Evolutionary conservation across 2,329 filamentous ascomycete genomes (phyloP).

Genomic region (Polychaeton citri): DNA sequence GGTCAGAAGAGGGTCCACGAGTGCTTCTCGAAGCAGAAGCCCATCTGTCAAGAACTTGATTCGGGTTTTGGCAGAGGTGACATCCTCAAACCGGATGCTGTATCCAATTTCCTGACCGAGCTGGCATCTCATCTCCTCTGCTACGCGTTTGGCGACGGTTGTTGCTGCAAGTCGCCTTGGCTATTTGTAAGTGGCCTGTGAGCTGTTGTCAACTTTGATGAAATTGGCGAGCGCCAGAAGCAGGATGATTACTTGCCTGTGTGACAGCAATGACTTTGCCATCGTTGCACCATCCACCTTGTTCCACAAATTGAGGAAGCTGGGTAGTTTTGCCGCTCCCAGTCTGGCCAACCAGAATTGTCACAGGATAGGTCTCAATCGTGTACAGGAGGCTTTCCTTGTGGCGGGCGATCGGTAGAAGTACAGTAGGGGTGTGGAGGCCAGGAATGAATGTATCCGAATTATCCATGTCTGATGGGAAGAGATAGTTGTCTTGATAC

Average conservation of each 20-base stretch:
- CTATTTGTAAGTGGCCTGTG: slow-evolving; percentile 33
- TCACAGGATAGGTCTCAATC: slow-evolving; percentile 71
- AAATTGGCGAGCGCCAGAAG: not conserved
- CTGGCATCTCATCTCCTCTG: slow-evolving; percentile 75
- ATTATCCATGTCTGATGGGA: slow-evolving; percentile 15
- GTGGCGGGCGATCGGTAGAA: slow-evolving; percentile 80
- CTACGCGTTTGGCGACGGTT: slow-evolving; percentile 75
- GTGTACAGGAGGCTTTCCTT: slow-evolving; percentile 69
- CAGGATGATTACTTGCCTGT: slow-evolving; percentile 49
- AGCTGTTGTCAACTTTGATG: slow-evolving; percentile 16
- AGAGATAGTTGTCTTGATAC: not conserved
- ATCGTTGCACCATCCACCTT: slow-evolving; percentile 76
- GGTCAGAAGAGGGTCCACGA: slow-evolving; percentile 82
- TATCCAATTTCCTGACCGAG: slow-evolving; percentile 80
- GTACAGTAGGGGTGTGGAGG: slow-evolving; percentile 68
- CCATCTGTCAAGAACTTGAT: slow-evolving; percentile 97
- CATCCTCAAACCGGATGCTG: slow-evolving; percentile 83
- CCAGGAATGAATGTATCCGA: slow-evolving; percentile 53
- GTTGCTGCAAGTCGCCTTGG: slow-evolving; percentile 83
- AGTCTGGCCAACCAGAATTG: slow-evolving; percentile 84
- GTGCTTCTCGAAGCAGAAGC: slow-evolving; percentile 75
- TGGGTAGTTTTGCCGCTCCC: slow-evolving; percentile 95
- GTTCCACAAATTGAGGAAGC: slow-evolving; percentile 78
- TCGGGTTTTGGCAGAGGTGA: slow-evolving; percentile 68
- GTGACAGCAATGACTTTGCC: slow-evolving; percentile 79